These are phyloP conservation scores for Crithidia fasciculata DNA, from an alignment of 208 protist genomes.

Conservation along the genomic window DNA sequence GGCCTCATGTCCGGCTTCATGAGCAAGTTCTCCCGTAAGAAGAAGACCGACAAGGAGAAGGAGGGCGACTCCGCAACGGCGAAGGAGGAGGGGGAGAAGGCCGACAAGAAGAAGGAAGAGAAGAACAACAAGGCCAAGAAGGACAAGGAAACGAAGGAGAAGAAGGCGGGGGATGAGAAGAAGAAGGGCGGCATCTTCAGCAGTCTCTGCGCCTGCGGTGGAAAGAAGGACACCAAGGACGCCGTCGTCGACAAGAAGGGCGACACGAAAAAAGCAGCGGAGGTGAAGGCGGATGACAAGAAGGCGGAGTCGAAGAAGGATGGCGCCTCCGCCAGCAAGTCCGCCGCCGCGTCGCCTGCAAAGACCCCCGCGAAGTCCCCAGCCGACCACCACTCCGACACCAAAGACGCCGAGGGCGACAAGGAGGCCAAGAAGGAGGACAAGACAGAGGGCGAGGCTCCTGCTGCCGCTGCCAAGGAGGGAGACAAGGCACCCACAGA, in stretches of 20 bases:
- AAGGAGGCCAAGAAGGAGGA: not conserved
- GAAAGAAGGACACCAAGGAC: slow-evolving; percentile 19
- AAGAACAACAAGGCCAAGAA: slow-evolving; percentile 8
- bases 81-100: slow-evolving; percentile 15
- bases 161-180: slow-evolving; percentile 14
- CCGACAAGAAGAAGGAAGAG: slow-evolving; percentile 9
- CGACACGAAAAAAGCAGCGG: slow-evolving; percentile 1
- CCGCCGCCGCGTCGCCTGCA: slow-evolving; percentile 7
- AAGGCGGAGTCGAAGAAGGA: slow-evolving; percentile 20
- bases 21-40: slow-evolving; percentile 19
- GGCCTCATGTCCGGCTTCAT: slow-evolving; percentile 18
- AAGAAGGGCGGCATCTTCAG: slow-evolving; percentile 26
- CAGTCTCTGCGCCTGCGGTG: not conserved
- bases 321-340: slow-evolving; percentile 2
- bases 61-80: slow-evolving; percentile 9
- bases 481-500: not conserved
- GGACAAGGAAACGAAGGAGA: slow-evolving; percentile 5
- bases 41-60: slow-evolving; percentile 6
- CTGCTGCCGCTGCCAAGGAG: not conserved
- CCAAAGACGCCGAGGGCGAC: not conserved
- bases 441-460: not conserved
- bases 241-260: slow-evolving; percentile 16
- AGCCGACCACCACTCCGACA: not conserved
- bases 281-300: slow-evolving; percentile 21
- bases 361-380: slow-evolving; percentile 6